Base-by-base conservation (phyloP, 2,329 filamentous ascomycete genomes). In the Rasamsonia emersonii region DNA sequence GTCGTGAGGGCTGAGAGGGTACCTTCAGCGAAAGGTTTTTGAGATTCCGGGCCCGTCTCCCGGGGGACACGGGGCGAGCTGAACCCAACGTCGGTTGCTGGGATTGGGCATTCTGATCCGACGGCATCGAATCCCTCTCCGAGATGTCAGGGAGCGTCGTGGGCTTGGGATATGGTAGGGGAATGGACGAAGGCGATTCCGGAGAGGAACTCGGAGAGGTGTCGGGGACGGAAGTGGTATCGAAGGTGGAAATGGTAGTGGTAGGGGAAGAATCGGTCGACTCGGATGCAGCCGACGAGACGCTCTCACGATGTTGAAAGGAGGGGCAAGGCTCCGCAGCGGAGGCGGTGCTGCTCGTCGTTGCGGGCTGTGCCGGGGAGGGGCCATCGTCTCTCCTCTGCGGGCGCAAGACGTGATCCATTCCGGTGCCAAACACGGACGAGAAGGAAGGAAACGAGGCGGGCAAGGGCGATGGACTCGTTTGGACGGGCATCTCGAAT, bases 191-290 rank as follows among this genome's bases (percentile, higher is more conserved):
- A 2, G 86, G 85, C 3, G 91, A 95, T 59, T 95, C 88, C 6
- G 89, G 89, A 1, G 89, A 95, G 14, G 88, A 86, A 32, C 82
- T 89, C 3, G 91, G 86, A 4, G 89, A 95, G 5, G 85, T 81
- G 48, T 96, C 89, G 18, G 88, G 88, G 29, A 91, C 71, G 18
- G 86, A 84, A 6, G 86, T 89, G 4, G 88, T 93, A 61, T 94
- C 89, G 42, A 89, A 85, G 13, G 86, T 94, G 4, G 86, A 94
- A 30, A 91, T 75, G 2, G 89, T 94, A 3, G 88, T 95, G 5
- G 89, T 96, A 1, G 91, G 91, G 6, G 89, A 96, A 14, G 89
- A 94, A 51, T 94, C 88, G 24, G 84, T 84, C 1, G 91, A 96
- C 42, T 84, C 85, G 10, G 82, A 84, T 32, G 57, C 51, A 7